A percentile compares a stretch with the other conserved stretches of the same genome.
phyloP scores from a whole-genome alignment of 1,284 basidiomycete genomes.

The Sporisorium graminicola region DNA sequence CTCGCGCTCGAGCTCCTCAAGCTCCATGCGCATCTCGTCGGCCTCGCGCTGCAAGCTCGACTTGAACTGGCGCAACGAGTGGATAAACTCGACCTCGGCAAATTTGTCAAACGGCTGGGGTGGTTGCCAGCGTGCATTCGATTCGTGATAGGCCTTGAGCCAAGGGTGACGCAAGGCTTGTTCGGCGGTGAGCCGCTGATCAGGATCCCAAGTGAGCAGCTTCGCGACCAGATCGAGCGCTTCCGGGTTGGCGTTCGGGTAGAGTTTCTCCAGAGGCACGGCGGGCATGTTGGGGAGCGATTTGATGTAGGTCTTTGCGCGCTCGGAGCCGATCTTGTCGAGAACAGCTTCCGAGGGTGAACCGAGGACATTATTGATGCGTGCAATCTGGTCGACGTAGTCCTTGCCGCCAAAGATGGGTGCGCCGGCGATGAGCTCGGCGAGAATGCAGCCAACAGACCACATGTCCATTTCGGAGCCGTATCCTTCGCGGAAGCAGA shows the following conservation, averaged over 20 bases:
- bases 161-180: constrained; percentile 66
- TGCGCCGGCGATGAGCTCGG: constrained; percentile 64
- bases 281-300: constrained; percentile 57
- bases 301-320: constrained; percentile 63
- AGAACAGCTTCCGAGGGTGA: constrained; percentile 56
- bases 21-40: constrained; percentile 58
- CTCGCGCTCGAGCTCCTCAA: constrained; percentile 53
- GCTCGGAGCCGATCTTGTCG: constrained; percentile 63
- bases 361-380: constrained; percentile 67
- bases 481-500: constrained; percentile 67
- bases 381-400: constrained; percentile 68
- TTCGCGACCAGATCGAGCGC: constrained; percentile 63
- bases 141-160: constrained; percentile 65
- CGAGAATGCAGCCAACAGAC: constrained; percentile 68
- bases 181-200: constrained; percentile 62
- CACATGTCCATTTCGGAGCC: constrained; percentile 68
- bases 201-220: constrained; percentile 66
- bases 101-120: constrained; percentile 62
- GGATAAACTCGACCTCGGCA: constrained; percentile 65
- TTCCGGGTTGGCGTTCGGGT: constrained; percentile 56
- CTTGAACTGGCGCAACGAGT: constrained; percentile 61
- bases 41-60: constrained; percentile 61
- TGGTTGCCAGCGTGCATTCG: constrained; percentile 55
- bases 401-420: constrained; percentile 69
- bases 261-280: constrained; percentile 54